These are phyloP conservation scores for Dillenia suffruticosa DNA, from an alignment of 164 flowering plant species.

Conservation along the genomic window DNA sequence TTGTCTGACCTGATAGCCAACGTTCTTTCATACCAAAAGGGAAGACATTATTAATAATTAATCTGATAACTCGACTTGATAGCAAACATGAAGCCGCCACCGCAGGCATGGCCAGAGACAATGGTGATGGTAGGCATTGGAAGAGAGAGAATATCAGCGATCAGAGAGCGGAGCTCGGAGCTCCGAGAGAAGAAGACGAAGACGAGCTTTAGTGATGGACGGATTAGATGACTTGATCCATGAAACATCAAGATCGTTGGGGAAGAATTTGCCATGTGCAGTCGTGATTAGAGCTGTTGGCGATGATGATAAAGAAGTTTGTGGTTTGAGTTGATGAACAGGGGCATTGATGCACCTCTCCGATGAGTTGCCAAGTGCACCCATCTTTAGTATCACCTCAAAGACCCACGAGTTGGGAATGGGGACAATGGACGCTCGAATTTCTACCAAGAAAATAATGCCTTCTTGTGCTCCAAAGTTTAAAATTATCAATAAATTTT, in stretches of 20 bases:
- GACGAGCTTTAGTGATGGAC: slow-evolving; percentile 21
- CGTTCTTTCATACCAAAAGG: too few relatives aligned
- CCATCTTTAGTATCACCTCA: too few relatives aligned
- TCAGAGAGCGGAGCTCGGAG: slow-evolving; percentile 16
- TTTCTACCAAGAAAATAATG: too few relatives aligned
- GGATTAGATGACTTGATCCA: slow-evolving; percentile 50
- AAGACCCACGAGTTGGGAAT: too few relatives aligned
- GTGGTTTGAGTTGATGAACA: slow-evolving; percentile 22
- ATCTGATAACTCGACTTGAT: too few relatives aligned
- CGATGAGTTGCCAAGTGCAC: too few relatives aligned
- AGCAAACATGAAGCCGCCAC: slow-evolving; percentile 65
- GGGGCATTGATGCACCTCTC: slow-evolving; percentile 20
- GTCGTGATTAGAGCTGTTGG: slow-evolving; percentile 76
- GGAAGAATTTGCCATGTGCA: slow-evolving; percentile 75
- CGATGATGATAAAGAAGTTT: slow-evolving; percentile 6
- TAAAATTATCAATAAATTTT: too few relatives aligned
- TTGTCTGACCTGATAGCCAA: too few relatives aligned
- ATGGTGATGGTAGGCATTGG: slow-evolving; percentile 94
- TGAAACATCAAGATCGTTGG: slow-evolving; percentile 74
- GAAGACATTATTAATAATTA: too few relatives aligned
- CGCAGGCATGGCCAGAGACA: slow-evolving; percentile 79
- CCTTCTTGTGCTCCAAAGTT: too few relatives aligned
- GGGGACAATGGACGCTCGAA: too few relatives aligned
- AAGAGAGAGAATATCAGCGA: slow-evolving; percentile 52
- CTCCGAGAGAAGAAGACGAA: slow-evolving; percentile 21